Evolutionary conservation across 106 monocot species (phyloP), one percentile per base, ranked within the genome.

Genomic region (Amphibolis antarctica): DNA sequence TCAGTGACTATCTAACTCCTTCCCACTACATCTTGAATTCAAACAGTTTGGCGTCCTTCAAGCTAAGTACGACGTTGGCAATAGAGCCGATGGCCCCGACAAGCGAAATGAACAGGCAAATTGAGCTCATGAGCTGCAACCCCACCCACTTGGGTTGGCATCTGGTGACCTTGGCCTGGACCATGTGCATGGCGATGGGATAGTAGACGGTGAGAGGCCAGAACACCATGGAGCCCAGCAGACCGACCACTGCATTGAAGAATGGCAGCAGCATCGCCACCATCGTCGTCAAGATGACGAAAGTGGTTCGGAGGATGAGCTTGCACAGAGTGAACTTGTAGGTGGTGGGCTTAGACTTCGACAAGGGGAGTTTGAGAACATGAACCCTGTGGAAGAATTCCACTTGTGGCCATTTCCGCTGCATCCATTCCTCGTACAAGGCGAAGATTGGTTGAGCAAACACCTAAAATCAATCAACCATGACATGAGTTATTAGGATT

Each of bases 141-240:
- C 49, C 42, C 49, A 76, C 18, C 88, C 88, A 88, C 45, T 60
- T 76, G 3, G n/a, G 22, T 47, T 71, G 55, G 9, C 81, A 74
- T 26, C 49, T 50, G 64, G 61, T 76, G 70, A 88, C 69, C 42
- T 85, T 70, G 1, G 76, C 65, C 47, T 79, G 84, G 10, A 57
- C 31, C 42, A 28, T 36, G 31, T 77, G 81, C 80, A 88, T 31
- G 9, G 81, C 72, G 31, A 85, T 71, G 0, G 88, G 88, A 62
- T 65, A 85, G 71, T 82, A 84, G 5, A 85, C 88, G 0, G 84
- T 88, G 36, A 85, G 48, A 1, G 88, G 84, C 84, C 84, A 84
- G 66, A 88, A 88, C 18, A 84, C 84, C 1, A 88, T 17, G 0
- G 88, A 60, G 1, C 84, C 88, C 4, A 88, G 81, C 65, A 88